A percentile compares a stretch with the other conserved stretches of the same genome.
phyloP scores from a whole-genome alignment of 257 asterid species.

The Fraxinus pennsylvanica region DNA sequence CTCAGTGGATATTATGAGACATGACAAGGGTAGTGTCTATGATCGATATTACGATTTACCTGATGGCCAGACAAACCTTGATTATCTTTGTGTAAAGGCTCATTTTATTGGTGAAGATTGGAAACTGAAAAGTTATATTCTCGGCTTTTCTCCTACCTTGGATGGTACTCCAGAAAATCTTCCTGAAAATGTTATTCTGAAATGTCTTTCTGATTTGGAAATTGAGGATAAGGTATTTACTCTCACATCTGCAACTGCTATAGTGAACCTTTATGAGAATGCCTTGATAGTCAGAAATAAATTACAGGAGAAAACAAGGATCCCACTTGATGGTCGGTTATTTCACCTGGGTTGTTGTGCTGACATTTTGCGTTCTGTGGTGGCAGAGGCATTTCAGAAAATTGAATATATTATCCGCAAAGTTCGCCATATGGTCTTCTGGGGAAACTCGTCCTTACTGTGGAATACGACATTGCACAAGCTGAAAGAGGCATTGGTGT shows the following conservation, averaged over 20 bases:
- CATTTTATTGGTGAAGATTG: slow-evolving; percentile 29
- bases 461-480: slow-evolving; percentile 25
- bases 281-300: slow-evolving; percentile 6
- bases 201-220: slow-evolving; percentile 17
- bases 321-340: slow-evolving; percentile 12
- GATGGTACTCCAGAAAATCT: background rate
- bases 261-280: slow-evolving; percentile 14
- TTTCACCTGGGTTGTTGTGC: slow-evolving; percentile 30
- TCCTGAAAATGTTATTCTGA: slow-evolving; percentile 14
- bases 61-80: background rate
- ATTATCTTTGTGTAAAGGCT: slow-evolving; percentile 18
- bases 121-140: slow-evolving; percentile 23
- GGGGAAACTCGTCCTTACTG: slow-evolving; percentile 1
- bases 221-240: slow-evolving; percentile 17
- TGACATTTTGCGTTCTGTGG: slow-evolving; percentile 28
- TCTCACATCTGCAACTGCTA: slow-evolving; percentile 14
- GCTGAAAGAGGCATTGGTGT: slow-evolving; percentile 24
- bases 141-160: background rate
- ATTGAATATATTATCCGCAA: slow-evolving; percentile 19
- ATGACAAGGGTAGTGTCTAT: background rate
- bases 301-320: slow-evolving; percentile 9
- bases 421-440: slow-evolving; percentile 12
- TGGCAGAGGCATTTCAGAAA: slow-evolving; percentile 20
- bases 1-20: slow-evolving; percentile 7
- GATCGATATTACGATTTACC: background rate